phyloP scores from a whole-genome alignment of 345 rosid species.

The Salix purpurea region DNA sequence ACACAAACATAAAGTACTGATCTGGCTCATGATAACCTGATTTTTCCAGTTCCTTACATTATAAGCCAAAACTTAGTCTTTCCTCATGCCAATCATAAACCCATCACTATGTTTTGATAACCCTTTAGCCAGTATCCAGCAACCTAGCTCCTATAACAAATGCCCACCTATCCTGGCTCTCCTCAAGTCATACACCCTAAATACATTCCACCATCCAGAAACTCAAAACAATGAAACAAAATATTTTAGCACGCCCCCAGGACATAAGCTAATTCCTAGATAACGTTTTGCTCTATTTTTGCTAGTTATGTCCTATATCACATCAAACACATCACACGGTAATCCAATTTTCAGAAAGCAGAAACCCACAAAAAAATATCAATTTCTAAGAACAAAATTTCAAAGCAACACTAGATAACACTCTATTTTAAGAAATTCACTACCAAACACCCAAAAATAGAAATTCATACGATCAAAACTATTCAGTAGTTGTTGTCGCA shows the following conservation, averaged over 20 bases:
- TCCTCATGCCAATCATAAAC: not conserved
- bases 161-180: not conserved
- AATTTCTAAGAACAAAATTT: not conserved
- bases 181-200: not conserved
- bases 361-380: not conserved
- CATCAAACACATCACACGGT: not conserved
- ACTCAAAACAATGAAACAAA: not conserved
- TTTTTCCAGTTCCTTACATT: not conserved
- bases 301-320: not conserved
- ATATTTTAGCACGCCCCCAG: not conserved
- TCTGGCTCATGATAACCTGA: not conserved
- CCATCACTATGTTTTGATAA: not conserved
- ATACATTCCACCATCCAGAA: not conserved
- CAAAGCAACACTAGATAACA: not conserved
- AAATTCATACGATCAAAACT: not conserved
- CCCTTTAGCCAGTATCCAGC: not conserved
- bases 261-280: not conserved
- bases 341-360: not conserved
- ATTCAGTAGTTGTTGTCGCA: not conserved
- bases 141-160: not conserved
- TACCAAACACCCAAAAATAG: not conserved
- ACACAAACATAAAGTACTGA: not conserved
- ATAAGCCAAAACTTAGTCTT: not conserved
- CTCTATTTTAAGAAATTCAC: not conserved
- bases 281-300: not conserved